Conservation (phyloP, 768 basidiomycete genomes). For the Phylloporus arenicola region DNA sequence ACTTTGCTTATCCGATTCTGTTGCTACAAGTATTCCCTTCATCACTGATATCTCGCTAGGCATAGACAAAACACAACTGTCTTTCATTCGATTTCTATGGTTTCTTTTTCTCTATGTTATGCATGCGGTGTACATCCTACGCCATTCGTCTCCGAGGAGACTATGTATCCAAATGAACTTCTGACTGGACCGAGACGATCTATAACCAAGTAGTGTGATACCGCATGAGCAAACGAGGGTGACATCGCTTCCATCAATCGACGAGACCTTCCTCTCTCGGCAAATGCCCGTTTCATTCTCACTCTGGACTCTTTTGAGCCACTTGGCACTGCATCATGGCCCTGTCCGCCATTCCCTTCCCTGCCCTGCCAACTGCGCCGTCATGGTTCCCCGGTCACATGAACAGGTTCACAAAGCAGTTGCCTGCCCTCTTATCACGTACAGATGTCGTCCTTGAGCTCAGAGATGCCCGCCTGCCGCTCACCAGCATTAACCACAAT, state of each 20-base stretch:
- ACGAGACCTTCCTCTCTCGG: not conserved
- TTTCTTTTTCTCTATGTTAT: not conserved
- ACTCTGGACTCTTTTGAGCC: not conserved
- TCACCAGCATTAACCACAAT: conserved; percentile 88
- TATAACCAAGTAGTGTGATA: not conserved
- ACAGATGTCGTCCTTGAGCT: conserved; percentile 93
- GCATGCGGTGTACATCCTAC: not conserved
- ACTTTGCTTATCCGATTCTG: conserved; percentile 26
- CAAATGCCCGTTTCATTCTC: not conserved
- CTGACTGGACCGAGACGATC: not conserved
- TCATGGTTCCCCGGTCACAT: conserved; percentile 98
- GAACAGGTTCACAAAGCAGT: conserved; percentile 74
- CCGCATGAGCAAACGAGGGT: not conserved
- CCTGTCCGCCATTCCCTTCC: conserved; percentile 35
- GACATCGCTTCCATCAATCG: not conserved
- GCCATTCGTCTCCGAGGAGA: not conserved
- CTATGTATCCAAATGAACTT: not conserved
- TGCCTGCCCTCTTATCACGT: conserved; percentile 71
- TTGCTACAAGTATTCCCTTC: conserved; percentile 29
- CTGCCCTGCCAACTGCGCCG: conserved; percentile 61
- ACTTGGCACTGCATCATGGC: conserved; percentile 12
- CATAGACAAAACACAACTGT: conserved; percentile 21
- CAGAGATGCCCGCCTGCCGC: conserved; percentile 85
- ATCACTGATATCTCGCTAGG: conserved; percentile 26
- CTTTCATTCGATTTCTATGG: conserved; percentile 13